Evolutionary conservation across 257 asterid genomes (phyloP).

Genomic region (Fraxinus pennsylvanica): DNA sequence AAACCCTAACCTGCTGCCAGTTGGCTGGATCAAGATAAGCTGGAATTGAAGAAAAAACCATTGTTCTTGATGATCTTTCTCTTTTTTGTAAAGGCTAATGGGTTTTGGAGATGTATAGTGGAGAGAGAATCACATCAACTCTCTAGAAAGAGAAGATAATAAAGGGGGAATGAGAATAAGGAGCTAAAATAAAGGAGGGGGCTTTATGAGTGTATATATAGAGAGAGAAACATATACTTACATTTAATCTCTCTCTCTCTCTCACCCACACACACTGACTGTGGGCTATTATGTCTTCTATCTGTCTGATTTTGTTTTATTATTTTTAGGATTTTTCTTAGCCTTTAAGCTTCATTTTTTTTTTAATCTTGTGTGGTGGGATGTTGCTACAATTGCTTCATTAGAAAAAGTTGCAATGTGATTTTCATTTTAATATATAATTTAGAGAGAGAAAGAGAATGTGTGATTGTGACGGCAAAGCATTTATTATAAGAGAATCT

Average conservation of each 20-base stretch:
- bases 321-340: constrained; percentile 51
- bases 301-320: constrained; percentile 40
- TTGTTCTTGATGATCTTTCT: constrained; percentile 41
- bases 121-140: constrained; percentile 54
- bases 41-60: constrained; percentile 61
- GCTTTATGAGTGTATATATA: constrained; percentile 44
- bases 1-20: constrained; percentile 56
- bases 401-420: neutral
- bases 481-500: neutral
- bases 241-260: neutral
- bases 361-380: constrained; percentile 10
- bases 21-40: constrained; percentile 62
- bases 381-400: neutral
- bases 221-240: constrained; percentile 22
- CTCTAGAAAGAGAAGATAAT: constrained; percentile 25
- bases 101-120: constrained; percentile 11
- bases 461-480: neutral
- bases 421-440: neutral
- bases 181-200: constrained; percentile 49
- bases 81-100: constrained; percentile 40
- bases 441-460: neutral
- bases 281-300: constrained; percentile 18
- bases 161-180: constrained; percentile 48
- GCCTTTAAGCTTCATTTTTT: constrained; percentile 41
- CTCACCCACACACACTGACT: neutral